These are phyloP conservation scores for Kregervanrija delftensis DNA, from an alignment of 805 yeast genomes.

Conservation along the genomic window DNA sequence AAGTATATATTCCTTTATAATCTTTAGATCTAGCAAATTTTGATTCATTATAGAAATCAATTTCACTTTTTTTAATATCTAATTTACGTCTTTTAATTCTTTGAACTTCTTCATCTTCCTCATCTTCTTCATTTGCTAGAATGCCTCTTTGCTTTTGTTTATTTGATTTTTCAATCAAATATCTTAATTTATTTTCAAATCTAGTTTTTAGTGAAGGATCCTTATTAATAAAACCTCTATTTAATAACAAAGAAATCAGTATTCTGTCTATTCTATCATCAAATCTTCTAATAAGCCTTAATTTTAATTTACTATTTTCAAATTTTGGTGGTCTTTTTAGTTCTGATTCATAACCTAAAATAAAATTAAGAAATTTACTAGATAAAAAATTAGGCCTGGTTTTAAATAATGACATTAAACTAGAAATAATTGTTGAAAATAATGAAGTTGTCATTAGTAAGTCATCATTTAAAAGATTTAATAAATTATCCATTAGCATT, in stretches of 20 bases:
- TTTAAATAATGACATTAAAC: conserved; percentile 54
- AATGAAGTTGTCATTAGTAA: conserved; percentile 48
- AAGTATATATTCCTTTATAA: conserved; percentile 61
- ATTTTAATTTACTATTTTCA: conserved; percentile 28
- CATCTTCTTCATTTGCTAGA: conserved; percentile 38
- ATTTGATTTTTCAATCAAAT: conserved; percentile 22
- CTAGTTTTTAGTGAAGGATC: conserved; percentile 25
- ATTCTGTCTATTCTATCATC: conserved; percentile 31
- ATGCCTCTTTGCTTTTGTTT: conserved; percentile 21
- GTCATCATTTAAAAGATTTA: conserved; percentile 49
- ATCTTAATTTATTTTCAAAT: conserved; percentile 28
- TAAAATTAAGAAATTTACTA: conserved; percentile 46
- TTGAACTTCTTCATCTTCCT: conserved; percentile 26
- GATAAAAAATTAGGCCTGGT: conserved; percentile 56
- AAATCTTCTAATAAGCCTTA: conserved; percentile 26
- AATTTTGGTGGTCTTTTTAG: conserved; percentile 47
- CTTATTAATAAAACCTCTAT: conserved; percentile 27
- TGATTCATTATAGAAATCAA: conserved; percentile 23
- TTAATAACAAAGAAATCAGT: conserved; percentile 25
- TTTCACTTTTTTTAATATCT: conserved; percentile 17
- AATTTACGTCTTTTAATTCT: conserved; percentile 18
- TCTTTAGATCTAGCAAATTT: conserved; percentile 32
- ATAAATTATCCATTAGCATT: conserved; percentile 57
- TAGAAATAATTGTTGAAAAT: conserved; percentile 63
- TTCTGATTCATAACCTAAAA: conserved; percentile 56